These are phyloP conservation scores for Lactarius pseudohatsudake DNA, from an alignment of 768 basidiomycete species.

Conservation along the genomic window DNA sequence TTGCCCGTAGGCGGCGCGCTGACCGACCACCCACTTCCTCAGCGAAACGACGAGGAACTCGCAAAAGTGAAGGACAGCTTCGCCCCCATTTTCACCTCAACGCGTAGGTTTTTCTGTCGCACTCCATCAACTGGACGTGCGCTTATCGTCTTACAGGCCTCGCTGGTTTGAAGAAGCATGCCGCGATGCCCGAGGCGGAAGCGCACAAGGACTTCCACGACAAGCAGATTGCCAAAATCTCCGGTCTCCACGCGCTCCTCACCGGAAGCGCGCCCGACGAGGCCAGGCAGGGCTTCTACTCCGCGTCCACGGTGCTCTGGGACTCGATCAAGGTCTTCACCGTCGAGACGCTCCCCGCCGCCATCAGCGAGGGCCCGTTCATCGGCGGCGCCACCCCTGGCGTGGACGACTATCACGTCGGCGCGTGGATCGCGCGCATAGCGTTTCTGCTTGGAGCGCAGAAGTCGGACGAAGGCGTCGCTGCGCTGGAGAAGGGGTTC, in stretches of 20 bases:
- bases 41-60: conserved; percentile 52
- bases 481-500: conserved; percentile 42
- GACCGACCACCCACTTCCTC: not conserved
- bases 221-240: conserved; percentile 42
- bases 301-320: conserved; percentile 42
- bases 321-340: conserved; percentile 40
- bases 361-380: conserved; percentile 47
- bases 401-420: conserved; percentile 57
- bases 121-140: not conserved
- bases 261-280: conserved; percentile 40
- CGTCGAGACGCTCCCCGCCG: conserved; percentile 40
- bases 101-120: conserved; percentile 39
- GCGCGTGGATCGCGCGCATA: conserved; percentile 52
- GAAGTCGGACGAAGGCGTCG: conserved; percentile 39
- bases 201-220: conserved; percentile 47
- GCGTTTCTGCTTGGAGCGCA: conserved; percentile 41
- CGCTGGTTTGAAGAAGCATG: conserved; percentile 41
- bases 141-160: conserved; percentile 40
- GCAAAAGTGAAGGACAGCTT: conserved; percentile 38
- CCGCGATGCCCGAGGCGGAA: conserved; percentile 37
- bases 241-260: conserved; percentile 44
- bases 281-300: conserved; percentile 42
- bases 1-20: conserved; percentile 1
- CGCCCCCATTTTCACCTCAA: conserved; percentile 38
- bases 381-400: conserved; percentile 48